A percentile compares a stretch with the other conserved stretches of the same genome.
These are phyloP conservation scores for Neurospora africana DNA, from an alignment of 495 filamentous ascomycete species.

Conservation along the genomic window DNA sequence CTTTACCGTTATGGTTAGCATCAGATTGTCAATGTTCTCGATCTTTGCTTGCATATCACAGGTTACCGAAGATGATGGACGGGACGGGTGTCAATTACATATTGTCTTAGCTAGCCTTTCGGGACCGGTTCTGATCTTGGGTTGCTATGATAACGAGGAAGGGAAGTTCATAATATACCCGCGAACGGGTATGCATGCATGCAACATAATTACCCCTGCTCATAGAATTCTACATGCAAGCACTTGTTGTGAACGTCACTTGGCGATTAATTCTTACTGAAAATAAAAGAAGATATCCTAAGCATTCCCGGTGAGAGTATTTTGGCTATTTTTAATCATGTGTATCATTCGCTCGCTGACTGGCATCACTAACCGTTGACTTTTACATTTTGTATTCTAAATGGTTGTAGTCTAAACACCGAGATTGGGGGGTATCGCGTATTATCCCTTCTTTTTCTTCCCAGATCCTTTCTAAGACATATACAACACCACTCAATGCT, in stretches of 20 bases:
- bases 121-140: background rate
- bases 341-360: background rate
- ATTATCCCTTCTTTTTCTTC: background rate
- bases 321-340: background rate
- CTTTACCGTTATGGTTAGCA: too few species aligned
- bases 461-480: background rate
- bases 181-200: background rate
- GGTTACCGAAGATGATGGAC: too few species aligned
- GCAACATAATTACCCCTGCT: background rate
- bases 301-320: background rate
- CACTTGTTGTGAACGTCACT: background rate
- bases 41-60: background rate
- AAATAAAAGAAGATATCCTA: background rate
- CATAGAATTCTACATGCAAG: background rate
- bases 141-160: background rate
- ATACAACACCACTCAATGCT: conserved; percentile 2
- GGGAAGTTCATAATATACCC: background rate
- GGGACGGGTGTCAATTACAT: background rate
- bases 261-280: background rate
- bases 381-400: background rate
- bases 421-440: background rate
- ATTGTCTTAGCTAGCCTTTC: background rate
- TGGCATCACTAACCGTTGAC: background rate
- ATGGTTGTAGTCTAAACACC: background rate
- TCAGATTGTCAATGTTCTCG: too few species aligned